Evolutionary conservation across 805 yeast genomes (phyloP).

Genomic region (Starmerella apis): DNA sequence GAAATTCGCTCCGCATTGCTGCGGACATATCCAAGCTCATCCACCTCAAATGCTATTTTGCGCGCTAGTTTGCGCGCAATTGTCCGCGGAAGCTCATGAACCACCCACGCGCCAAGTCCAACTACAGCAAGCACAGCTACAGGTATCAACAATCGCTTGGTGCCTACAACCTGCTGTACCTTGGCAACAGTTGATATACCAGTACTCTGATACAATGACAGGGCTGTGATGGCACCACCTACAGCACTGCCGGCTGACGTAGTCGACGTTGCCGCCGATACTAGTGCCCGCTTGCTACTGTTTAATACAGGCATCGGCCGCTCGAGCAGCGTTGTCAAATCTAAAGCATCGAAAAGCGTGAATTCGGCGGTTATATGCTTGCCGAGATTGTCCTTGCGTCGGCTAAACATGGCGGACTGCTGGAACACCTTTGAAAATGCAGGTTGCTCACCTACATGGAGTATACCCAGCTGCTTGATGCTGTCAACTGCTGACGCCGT

Average conservation of each 20-base stretch:
- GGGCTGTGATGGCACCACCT: conserved; percentile 22
- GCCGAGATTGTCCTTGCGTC: conserved; percentile 51
- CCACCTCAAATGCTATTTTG: conserved; percentile 54
- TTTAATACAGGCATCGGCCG: conserved; percentile 25
- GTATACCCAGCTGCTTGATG: conserved; percentile 53
- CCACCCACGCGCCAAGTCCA: conserved; percentile 49
- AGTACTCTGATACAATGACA: conserved; percentile 18
- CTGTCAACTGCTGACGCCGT: conserved; percentile 53
- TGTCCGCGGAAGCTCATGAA: conserved; percentile 79
- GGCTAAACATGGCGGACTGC: conserved; percentile 70
- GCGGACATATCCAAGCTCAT: conserved; percentile 65
- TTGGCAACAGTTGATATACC: conserved; percentile 32
- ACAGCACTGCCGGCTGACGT: conserved; percentile 16
- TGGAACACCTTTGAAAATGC: conserved; percentile 40
- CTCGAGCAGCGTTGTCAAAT: conserved; percentile 44
- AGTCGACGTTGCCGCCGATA: conserved; percentile 13
- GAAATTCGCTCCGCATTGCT: conserved; percentile 67
- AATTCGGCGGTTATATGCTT: conserved; percentile 51
- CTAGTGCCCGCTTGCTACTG: conserved; percentile 18
- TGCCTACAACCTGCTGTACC: conserved; percentile 41
- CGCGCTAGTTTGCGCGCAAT: conserved; percentile 72
- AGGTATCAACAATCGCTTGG: conserved; percentile 45
- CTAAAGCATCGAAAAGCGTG: conserved; percentile 64
- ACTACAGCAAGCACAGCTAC: conserved; percentile 41
- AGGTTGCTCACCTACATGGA: conserved; percentile 49